phyloP scores from a whole-genome alignment of 192 early-diverging fungal species.

The Backusella psychrophila region DNA sequence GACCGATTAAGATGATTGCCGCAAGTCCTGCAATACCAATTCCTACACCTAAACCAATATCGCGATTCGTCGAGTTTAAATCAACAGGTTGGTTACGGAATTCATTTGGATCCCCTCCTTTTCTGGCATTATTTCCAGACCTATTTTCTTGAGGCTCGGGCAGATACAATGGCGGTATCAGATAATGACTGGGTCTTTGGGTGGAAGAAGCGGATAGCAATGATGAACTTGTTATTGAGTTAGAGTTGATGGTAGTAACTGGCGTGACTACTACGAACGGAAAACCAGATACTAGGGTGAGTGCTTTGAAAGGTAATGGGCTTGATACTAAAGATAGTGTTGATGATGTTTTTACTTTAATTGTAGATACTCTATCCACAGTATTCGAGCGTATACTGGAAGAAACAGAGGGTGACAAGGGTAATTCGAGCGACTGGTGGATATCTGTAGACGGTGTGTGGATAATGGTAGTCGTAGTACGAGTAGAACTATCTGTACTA shows the following conservation, averaged over 20 bases:
- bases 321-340: background rate
- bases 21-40: slow-evolving; percentile 30
- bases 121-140: background rate
- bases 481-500: background rate
- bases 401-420: background rate
- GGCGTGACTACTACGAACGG: background rate
- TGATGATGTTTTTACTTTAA: background rate
- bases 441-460: background rate
- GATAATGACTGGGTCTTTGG: background rate
- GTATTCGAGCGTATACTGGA: background rate
- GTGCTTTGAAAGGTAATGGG: background rate
- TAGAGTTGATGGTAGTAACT: background rate
- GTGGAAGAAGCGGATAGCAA: background rate
- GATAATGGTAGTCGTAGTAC: background rate
- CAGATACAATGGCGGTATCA: background rate
- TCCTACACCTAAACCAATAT: slow-evolving; percentile 27
- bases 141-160: background rate
- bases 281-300: background rate
- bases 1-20: slow-evolving; percentile 25
- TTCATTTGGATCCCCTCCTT: background rate
- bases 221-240: background rate
- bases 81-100: background rate
- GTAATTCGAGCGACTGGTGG: background rate
- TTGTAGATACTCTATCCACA: background rate
- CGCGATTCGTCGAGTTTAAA: slow-evolving; percentile 12